Evolutionary conservation across 345 rosid genomes (phyloP).

Genomic region (Iberis pinnata): DNA sequence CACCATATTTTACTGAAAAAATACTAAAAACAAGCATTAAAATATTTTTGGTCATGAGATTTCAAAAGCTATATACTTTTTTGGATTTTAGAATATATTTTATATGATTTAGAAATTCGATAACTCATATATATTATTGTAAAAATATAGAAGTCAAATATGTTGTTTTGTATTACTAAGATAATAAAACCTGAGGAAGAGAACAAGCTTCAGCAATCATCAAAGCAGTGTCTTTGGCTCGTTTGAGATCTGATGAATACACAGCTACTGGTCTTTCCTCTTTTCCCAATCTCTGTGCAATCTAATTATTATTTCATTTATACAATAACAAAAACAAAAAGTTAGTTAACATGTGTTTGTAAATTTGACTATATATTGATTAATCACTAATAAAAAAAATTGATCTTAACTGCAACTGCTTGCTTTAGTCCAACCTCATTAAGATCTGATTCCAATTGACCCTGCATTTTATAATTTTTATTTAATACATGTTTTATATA

Average conservation of each 20-base stretch:
- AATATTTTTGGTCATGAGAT: too few relatives aligned
- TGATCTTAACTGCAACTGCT: conserved; percentile 38
- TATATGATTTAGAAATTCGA: too few relatives aligned
- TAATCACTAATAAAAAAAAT: neutral
- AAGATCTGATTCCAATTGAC: conserved; percentile 31
- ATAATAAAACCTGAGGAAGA: conserved; percentile 21
- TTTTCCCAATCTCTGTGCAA: conserved; percentile 32
- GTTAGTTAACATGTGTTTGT: too few relatives aligned
- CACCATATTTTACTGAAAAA: too few relatives aligned
- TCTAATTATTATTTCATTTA: conserved; percentile 14
- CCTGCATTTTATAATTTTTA: conserved; percentile 14
- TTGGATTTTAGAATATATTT: too few relatives aligned
- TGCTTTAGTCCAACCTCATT: conserved; percentile 37
- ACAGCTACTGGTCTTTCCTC: conserved; percentile 27
- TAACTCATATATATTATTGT: too few relatives aligned
- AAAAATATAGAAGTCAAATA: too few relatives aligned
- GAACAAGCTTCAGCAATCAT: conserved; percentile 27
- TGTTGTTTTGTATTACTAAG: too few relatives aligned
- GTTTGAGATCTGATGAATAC: conserved; percentile 32
- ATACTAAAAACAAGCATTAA: too few relatives aligned
- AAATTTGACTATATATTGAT: too few relatives aligned
- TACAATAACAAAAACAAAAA: neutral
- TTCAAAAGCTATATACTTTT: too few relatives aligned
- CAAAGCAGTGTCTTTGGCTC: conserved; percentile 34
- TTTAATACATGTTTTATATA: too few relatives aligned